phyloP scores from a whole-genome alignment of 2,329 filamentous ascomycete species.

The Rhinocladiella mackenziei region DNA sequence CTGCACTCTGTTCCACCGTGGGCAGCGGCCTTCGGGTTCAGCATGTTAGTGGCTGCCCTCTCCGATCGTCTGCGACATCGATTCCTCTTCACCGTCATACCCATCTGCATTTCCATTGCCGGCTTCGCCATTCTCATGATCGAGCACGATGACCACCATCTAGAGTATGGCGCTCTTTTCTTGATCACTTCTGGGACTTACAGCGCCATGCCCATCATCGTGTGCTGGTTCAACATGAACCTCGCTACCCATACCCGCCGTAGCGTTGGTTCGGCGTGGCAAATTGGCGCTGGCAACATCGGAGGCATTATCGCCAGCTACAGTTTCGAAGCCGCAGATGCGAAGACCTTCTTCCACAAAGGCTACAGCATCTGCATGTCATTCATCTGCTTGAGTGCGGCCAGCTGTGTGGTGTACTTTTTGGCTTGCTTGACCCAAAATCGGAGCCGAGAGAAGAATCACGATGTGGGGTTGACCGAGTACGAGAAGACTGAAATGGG shows the following conservation, averaged over 20 bases:
- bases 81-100: conserved; percentile 33
- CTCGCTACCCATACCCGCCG: conserved; percentile 47
- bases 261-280: conserved; percentile 48
- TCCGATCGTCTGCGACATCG: conserved; percentile 33
- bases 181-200: conserved; percentile 29
- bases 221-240: conserved; percentile 55
- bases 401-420: conserved; percentile 38
- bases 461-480: conserved; percentile 28
- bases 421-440: conserved; percentile 40
- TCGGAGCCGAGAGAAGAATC: conserved; percentile 36
- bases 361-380: conserved; percentile 30
- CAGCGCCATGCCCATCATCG: conserved; percentile 30
- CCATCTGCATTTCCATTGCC: conserved; percentile 31
- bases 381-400: conserved; percentile 30
- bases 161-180: conserved; percentile 33
- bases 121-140: conserved; percentile 34
- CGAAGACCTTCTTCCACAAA: conserved; percentile 27
- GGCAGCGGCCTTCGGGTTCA: conserved; percentile 34
- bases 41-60: conserved; percentile 32
- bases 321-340: conserved; percentile 42
- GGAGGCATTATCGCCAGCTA: conserved; percentile 52
- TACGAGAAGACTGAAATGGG: conserved; percentile 31
- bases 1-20: conserved; percentile 51
- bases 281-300: conserved; percentile 48
- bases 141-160: conserved; percentile 28